Conservation (phyloP, 257 asterid genomes). For the Scutellaria minor region DNA sequence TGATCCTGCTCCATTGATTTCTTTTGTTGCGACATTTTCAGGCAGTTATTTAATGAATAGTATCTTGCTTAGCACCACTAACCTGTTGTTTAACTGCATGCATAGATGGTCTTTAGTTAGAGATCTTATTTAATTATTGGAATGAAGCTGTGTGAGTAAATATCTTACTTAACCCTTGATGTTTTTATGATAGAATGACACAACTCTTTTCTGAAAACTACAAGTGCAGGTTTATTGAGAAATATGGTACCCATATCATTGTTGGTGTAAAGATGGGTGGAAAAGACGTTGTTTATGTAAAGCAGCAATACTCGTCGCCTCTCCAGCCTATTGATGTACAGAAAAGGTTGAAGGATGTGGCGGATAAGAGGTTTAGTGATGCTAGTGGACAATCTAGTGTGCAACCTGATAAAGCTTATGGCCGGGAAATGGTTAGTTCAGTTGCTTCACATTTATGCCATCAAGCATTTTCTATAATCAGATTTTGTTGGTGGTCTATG, state of each 20-base stretch:
- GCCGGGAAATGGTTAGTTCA: constrained; percentile 54
- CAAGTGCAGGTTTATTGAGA: constrained; percentile 68
- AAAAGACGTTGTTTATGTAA: constrained; percentile 69
- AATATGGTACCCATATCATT: constrained; percentile 77
- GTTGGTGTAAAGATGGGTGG: constrained; percentile 93
- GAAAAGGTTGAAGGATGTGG: constrained; percentile 70
- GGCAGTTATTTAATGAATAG: background rate
- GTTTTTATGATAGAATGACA: constrained; percentile 22
- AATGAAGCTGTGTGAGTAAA: constrained; percentile 9
- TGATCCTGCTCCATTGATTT: constrained; percentile 14
- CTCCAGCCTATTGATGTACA: constrained; percentile 70
- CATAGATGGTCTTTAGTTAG: constrained; percentile 2
- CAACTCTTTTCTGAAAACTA: constrained; percentile 2
- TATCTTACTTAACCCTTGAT: constrained; percentile 10
- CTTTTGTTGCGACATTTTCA: constrained; percentile 22
- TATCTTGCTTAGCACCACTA: background rate
- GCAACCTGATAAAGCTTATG: constrained; percentile 42
- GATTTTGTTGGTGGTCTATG: background rate
- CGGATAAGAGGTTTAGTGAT: constrained; percentile 72
- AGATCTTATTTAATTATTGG: constrained; percentile 17
- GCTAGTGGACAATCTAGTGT: constrained; percentile 45
- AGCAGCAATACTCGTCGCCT: constrained; percentile 69
- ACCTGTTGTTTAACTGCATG: constrained; percentile 1
- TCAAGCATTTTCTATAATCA: constrained; percentile 6
- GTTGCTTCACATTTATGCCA: constrained; percentile 27